Percentiles rank a stretch among this genome's conserved stretches.
Evolutionary conservation across 305 asterid genomes (phyloP).

Genomic region (Solanum chacoense): DNA sequence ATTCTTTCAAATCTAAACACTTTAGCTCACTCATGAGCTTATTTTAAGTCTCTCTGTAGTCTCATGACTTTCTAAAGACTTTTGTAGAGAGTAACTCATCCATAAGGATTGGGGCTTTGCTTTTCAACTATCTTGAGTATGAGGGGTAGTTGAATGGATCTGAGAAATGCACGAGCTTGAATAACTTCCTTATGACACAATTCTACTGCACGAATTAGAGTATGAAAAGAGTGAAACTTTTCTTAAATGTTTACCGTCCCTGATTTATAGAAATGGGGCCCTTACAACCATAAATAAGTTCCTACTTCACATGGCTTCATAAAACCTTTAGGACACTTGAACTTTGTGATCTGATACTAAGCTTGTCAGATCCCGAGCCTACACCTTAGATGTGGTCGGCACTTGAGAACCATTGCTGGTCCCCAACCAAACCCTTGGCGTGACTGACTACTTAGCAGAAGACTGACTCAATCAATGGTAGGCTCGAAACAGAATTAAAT

Average conservation of each 20-base stretch:
- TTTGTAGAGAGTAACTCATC: not conserved
- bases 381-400: not conserved
- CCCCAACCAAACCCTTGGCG: not conserved
- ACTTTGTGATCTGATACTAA: not conserved
- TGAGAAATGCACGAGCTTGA: not conserved
- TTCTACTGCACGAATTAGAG: not conserved
- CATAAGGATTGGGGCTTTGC: not conserved
- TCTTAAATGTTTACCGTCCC: not conserved
- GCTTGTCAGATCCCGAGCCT: not conserved
- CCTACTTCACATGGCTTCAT: not conserved
- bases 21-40: not conserved
- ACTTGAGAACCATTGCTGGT: not conserved
- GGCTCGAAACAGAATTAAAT: not conserved
- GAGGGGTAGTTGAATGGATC: not conserved
- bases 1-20: not conserved
- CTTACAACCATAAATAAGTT: not conserved
- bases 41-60: too few species aligned
- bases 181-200: not conserved
- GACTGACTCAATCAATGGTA: not conserved
- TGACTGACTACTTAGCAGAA: not conserved
- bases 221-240: not conserved
- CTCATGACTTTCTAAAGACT: not conserved
- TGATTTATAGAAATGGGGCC: not conserved
- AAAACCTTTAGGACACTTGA: not conserved
- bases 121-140: not conserved